These are phyloP conservation scores for Trichophyton simii DNA, from an alignment of 2,329 filamentous ascomycete genomes.

Conservation along the genomic window DNA sequence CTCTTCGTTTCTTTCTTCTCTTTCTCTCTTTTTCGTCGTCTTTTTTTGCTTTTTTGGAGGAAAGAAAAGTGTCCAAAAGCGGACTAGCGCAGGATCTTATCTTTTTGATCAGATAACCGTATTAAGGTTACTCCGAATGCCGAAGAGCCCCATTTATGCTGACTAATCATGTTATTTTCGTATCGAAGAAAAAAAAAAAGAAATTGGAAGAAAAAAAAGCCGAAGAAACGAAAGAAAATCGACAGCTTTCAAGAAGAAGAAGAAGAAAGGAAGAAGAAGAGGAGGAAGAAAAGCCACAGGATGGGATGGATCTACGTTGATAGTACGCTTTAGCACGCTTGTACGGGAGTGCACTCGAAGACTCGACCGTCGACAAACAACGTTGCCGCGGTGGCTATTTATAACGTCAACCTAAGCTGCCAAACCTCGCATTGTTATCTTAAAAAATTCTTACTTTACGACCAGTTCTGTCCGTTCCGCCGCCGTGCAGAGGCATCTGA, in stretches of 20 bases:
- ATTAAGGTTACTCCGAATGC: constrained; percentile 14
- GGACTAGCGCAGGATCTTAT: constrained; percentile 5
- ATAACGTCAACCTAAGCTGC: constrained; percentile 2
- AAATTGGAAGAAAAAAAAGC: too few species aligned
- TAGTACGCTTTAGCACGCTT: neutral
- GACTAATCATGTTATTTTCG: neutral
- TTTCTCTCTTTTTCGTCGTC: neutral
- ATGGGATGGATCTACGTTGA: neutral
- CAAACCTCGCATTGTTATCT: neutral
- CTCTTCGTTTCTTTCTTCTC: neutral
- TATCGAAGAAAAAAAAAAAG: neutral
- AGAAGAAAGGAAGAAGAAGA: neutral
- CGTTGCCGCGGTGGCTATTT: too few species aligned
- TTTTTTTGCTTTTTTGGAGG: neutral
- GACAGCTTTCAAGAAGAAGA: neutral
- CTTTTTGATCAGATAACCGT: constrained; percentile 29
- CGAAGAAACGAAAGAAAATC: neutral
- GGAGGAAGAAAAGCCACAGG: neutral
- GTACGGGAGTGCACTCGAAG: too few species aligned
- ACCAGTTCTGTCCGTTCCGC: neutral
- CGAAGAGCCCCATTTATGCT: neutral
- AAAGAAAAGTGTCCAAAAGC: neutral
- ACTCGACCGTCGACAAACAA: too few species aligned
- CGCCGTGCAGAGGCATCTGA: neutral
- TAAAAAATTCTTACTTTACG: neutral